Evolutionary conservation across 2,329 filamentous ascomycete species (phyloP).

Genomic region (Stachybotrys chartarum): DNA sequence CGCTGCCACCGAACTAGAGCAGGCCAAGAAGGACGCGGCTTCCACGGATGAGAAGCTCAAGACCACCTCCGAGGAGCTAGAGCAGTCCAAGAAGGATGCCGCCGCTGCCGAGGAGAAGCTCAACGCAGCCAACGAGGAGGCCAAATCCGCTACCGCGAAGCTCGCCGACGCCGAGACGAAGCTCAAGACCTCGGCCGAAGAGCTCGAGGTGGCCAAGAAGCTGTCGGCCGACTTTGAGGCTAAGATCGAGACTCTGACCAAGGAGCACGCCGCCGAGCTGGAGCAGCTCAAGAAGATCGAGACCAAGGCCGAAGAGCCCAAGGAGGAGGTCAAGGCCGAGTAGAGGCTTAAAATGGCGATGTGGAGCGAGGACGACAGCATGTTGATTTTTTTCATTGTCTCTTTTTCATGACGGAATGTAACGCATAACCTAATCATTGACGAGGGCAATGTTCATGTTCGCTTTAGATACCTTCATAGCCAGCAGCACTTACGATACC

Average conservation of each 20-base stretch:
- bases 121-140: not conserved
- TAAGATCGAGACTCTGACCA: slow-evolving; percentile 14
- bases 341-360: not conserved
- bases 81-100: not conserved
- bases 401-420: slow-evolving; percentile 3
- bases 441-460: not conserved
- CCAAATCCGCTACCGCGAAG: not conserved
- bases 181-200: not conserved
- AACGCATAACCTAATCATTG: not conserved
- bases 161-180: not conserved
- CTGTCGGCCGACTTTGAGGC: slow-evolving; percentile 8
- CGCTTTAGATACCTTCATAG: not conserved
- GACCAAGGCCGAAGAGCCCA: not conserved
- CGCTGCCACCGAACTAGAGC: slow-evolving; percentile 9
- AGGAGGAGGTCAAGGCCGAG: not conserved
- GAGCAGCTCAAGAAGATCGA: slow-evolving; percentile 7
- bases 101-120: not conserved
- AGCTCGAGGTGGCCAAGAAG: slow-evolving; percentile 1
- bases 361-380: not conserved
- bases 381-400: not conserved
- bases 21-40: slow-evolving; percentile 7
- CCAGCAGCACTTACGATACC: not conserved
- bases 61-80: not conserved
- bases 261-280: slow-evolving; percentile 11
- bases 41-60: slow-evolving; percentile 1